Evolutionary conservation across 2,329 filamentous ascomycete genomes (phyloP).

Genomic region (Hirsutella rhossiliensis): DNA sequence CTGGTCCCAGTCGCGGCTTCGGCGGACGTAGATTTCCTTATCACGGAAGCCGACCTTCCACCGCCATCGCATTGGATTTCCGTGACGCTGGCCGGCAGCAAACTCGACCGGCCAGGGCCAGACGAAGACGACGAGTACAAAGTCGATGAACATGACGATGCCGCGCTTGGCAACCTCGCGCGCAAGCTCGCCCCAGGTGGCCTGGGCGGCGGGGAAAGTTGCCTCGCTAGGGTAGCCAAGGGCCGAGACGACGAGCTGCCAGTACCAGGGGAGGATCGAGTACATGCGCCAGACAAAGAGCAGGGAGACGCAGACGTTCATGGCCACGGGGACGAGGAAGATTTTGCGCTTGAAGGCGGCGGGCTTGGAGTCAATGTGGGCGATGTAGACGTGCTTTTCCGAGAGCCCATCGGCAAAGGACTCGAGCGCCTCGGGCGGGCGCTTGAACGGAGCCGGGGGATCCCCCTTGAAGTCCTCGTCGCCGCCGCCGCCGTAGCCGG

Average conservation of each 20-base stretch:
- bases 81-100: constrained; percentile 43
- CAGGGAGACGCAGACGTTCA: constrained; percentile 58
- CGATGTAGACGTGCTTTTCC: constrained; percentile 64
- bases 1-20: constrained; percentile 61
- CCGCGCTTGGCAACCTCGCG: constrained; percentile 48
- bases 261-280: constrained; percentile 61
- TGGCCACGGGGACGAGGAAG: constrained; percentile 64
- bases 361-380: constrained; percentile 67
- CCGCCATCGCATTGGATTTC: constrained; percentile 62
- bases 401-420: constrained; percentile 57
- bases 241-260: constrained; percentile 48
- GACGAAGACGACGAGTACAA: constrained; percentile 53
- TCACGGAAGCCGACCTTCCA: constrained; percentile 63
- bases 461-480: constrained; percentile 5
- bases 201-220: constrained; percentile 46
- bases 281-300: constrained; percentile 59
- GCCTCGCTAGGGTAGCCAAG: constrained; percentile 55
- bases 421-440: constrained; percentile 47
- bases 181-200: constrained; percentile 43
- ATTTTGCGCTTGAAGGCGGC: constrained; percentile 66
- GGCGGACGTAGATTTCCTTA: constrained; percentile 69
- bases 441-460: constrained; percentile 55
- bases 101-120: constrained; percentile 67
- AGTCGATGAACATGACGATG: constrained; percentile 61
- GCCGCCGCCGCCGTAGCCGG: constrained; percentile 11